Evolutionary conservation across 768 basidiomycete species (phyloP), one percentile per base, ranked within the genome.

Genomic region (Phaeotremella skinneri): DNA sequence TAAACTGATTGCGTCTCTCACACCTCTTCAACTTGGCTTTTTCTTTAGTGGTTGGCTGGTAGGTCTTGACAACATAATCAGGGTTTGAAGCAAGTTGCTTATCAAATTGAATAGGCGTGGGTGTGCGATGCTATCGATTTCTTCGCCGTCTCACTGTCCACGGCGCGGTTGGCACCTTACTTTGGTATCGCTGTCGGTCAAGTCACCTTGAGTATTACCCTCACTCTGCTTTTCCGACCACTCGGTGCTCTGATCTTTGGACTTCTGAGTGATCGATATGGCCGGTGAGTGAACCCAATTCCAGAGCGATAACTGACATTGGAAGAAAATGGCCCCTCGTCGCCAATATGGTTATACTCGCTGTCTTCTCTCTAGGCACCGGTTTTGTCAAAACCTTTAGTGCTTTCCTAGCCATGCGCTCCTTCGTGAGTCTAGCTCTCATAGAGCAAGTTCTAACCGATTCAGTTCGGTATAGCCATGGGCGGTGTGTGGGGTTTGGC

Each of bases 161-260:
- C 58, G 2, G 20, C 62, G 1, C 57, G 62, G 4, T 41, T 63
- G 4, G 58, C 58, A 7, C 20, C 49, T 11, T 63, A 55, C 49
- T 63, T 63, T 32, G 31, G 39, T 29, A 23, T 51, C 27, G 39
- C 58, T 11, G 41, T 59, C 1, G 52, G 47, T 4, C 29, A 45
- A 5, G 53, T 64, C 6, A 60, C 63, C 1, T 51, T 64, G n/a
- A 42, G 30, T 2, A 91, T 96, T 68, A 94, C 92, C 4, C 81
- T 94, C 42, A 94, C 91, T 0, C 81, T 96, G 2, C 83, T 96
- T 17, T 87, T 94, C 80, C 84, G 92, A 56, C 86, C 88, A 11
- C 79, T 82, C 49, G 77, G 78, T 0, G 75, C 74, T 5, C 58
- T 90, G 41, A 78, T 91, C 61, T 91, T 93, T 65, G 91, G 90